Percentiles rank a stretch among this genome's conserved stretches.
Conservation (phyloP, 164 flowering plant genomes). For the Sextonia rubra region DNA sequence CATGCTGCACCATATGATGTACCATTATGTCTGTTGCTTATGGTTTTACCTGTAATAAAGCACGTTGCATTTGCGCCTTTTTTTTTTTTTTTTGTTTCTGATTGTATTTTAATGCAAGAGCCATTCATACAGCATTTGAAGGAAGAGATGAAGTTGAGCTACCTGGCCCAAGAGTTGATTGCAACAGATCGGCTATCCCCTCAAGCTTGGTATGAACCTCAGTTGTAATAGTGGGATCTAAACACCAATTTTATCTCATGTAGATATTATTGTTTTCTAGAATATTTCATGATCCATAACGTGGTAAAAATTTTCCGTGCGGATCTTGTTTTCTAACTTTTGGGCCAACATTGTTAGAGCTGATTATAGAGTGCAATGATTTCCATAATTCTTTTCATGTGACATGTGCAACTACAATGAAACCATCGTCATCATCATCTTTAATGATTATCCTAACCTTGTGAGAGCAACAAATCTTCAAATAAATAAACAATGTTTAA, state of each 20-base stretch:
- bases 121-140: conserved; percentile 70
- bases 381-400: neutral
- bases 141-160: conserved; percentile 97
- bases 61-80: no score
- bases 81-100: neutral
- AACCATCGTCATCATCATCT: no score
- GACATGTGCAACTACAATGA: no score
- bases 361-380: neutral
- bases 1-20: neutral
- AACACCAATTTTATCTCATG: neutral
- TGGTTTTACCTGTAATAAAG: neutral
- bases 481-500: no score
- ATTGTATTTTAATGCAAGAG: conserved; percentile 11
- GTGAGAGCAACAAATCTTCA: no score
- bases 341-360: neutral
- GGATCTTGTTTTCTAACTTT: neutral
- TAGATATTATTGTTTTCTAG: neutral
- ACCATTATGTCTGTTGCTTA: neutral
- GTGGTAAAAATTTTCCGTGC: neutral
- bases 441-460: no score
- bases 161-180: conserved; percentile 86
- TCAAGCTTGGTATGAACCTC: conserved; percentile 78
- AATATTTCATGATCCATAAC: neutral
- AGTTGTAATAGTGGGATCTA: neutral
- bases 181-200: conserved; percentile 93